These are phyloP conservation scores for Suhomyces anneliseae DNA, from an alignment of 1,139 yeast genomes.

Conservation along the genomic window DNA sequence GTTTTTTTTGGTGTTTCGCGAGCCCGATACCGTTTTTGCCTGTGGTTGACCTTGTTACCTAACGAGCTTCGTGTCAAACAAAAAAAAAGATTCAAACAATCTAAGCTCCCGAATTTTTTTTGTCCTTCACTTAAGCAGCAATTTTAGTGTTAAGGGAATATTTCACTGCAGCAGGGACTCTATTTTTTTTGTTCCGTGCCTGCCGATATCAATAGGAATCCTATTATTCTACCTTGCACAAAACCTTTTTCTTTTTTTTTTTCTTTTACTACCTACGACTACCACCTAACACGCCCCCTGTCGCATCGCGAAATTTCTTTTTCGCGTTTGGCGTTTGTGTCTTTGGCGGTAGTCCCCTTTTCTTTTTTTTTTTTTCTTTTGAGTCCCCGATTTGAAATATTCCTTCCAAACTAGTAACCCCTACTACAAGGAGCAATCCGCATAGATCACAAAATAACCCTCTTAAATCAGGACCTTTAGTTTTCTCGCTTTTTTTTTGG, in stretches of 20 bases:
- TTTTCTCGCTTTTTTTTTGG: slow-evolving; percentile 9
- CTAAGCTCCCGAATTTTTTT: no score
- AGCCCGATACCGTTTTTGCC: no score
- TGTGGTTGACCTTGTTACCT: no score
- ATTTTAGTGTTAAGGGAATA: no score
- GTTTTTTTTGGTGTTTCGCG: no score
- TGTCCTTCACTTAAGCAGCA: no score
- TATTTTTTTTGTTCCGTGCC: slow-evolving; percentile 1
- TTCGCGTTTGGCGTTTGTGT: slow-evolving; percentile 3
- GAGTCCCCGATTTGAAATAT: slow-evolving; percentile 7
- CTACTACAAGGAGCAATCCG: slow-evolving; percentile 10
- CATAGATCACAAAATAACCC: slow-evolving; percentile 8
- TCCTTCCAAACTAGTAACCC: slow-evolving; percentile 10
- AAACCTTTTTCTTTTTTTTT: no score
- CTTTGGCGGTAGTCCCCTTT: slow-evolving; percentile 7
- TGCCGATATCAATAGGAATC: slow-evolving; percentile 1
- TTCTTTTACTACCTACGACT: no score
- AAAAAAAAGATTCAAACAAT: no score
- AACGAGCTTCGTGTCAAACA: no score
- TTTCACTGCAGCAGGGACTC: no score
- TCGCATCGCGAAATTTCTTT: slow-evolving; percentile 9
- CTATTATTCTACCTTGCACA: no score
- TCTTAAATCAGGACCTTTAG: slow-evolving; percentile 9
- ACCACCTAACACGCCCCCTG: slow-evolving; percentile 4
- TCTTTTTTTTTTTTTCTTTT: slow-evolving; percentile 1